Base-by-base conservation (phyloP, 176 grass and related monocot species). In the Carex scoparia region DNA sequence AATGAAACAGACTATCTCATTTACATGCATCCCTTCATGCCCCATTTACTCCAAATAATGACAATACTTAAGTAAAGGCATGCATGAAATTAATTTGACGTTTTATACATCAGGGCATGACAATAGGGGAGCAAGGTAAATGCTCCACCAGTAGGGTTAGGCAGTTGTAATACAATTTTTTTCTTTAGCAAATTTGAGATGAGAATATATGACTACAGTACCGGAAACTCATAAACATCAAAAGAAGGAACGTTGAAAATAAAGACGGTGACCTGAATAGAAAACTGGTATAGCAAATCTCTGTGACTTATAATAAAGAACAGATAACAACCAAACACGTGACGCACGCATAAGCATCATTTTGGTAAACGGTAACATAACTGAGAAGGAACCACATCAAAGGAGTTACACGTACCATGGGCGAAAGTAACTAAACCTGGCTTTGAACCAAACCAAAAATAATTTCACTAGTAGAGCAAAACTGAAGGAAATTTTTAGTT, bases 181-280 rank as follows among this genome's bases (percentile, higher is more conserved):
- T 28, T 70, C 18, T 79, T 37, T 72, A n/a, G 18, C 11, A n/a
- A 7, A 33, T 72, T 77, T 61, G 75, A 12, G 78, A 31, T 85
- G 71, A 64, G 72, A 32, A 70, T 86, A 40, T 51, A 18, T 73
- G 18, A 70, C 75, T 79, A 28, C 72, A 88, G 54, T 46, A 49
- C 3, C 3, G 79, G 28, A 2, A 73, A 77, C 65, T 1, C 1
- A 84, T 23, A 65, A 91, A 84, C 6, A 72, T 59, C 37, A 72
- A 31, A 13, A 42, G 19, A 82, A 58, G 23, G 13, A 1, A 33
- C 12, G 75, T 78, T 60, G 40, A 55, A 13, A 57, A 82, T 13
- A 57, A 88, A 59, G 85, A 78, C 65, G 55, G 35, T 46, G 44
- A 59, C 71, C 28, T 44, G 13, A 42, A 71, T 69, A 72, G 54